Evolutionary conservation across 2,329 filamentous ascomycete species (phyloP).

Genomic region (Zasmidium cellare): DNA sequence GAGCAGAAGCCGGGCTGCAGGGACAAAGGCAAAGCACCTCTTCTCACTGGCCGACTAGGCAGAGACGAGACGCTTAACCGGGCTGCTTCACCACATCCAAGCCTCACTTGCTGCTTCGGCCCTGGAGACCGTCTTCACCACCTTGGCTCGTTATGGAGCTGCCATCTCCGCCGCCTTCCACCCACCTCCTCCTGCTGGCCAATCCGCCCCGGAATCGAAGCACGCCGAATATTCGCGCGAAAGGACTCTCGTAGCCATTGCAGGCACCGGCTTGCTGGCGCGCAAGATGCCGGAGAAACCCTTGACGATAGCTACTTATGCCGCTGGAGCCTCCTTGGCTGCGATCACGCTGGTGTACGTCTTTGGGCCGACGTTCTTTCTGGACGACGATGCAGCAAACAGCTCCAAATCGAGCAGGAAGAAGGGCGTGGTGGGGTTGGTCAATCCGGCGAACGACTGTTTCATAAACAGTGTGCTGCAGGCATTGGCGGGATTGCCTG

Average conservation of each 20-base stretch:
- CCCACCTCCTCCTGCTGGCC: neutral
- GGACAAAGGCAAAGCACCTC: no score
- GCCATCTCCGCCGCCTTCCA: conserved; percentile 11
- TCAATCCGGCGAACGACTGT: conserved; percentile 83
- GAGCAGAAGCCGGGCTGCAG: neutral
- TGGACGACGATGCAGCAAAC: conserved; percentile 73
- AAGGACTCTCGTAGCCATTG: conserved; percentile 31
- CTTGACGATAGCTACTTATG: conserved; percentile 84
- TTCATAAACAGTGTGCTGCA: conserved; percentile 93
- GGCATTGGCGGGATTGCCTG: conserved; percentile 83
- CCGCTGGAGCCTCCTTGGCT: conserved; percentile 90
- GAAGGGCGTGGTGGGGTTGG: conserved; percentile 83
- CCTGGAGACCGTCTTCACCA: conserved; percentile 15
- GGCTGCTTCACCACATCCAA: neutral
- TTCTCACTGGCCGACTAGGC: neutral
- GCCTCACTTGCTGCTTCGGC: neutral
- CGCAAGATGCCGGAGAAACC: conserved; percentile 74
- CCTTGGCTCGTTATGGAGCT: conserved; percentile 24
- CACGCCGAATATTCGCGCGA: conserved; percentile 11
- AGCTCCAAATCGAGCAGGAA: conserved; percentile 64
- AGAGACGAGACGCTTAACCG: neutral
- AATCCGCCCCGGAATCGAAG: neutral
- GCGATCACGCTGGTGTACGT: conserved; percentile 95
- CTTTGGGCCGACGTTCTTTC: conserved; percentile 94
- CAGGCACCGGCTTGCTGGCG: conserved; percentile 26